Evolutionary conservation across 306 rosid species (phyloP), one percentile per base, ranked within the genome.

Genomic region (Castanopsis chinensis): DNA sequence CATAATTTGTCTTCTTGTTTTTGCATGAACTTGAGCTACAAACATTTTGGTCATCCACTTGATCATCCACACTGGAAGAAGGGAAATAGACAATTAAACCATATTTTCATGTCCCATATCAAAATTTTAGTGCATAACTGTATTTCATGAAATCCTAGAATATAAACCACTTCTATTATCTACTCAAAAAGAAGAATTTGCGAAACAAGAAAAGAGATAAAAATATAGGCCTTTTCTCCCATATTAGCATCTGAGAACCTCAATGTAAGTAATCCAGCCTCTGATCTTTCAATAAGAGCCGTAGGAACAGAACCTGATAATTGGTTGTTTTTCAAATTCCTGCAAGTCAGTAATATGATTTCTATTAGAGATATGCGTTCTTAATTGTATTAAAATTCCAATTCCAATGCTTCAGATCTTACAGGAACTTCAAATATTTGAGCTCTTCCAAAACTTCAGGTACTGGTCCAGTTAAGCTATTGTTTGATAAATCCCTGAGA

Each of bases 401-500:
- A 14, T 14, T 55, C 32, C 57, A 73, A 37, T 7, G n/a, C 45
- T n/a, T 58, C 20, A 64, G 71, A 69, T 85, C 94, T 92, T 82
- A 88, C 97, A 92, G 76, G 32, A 76, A 76, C 81, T 82, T 82
- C 58, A 92, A 89, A 56, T 79, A 87, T 72, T 27, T 84, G 57
- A 90, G 56, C n/a, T 82, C 88, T 74, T 72, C 91, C 72, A 92
- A 75, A 81, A 87, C 84, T 56, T 43, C 83, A n/a, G 94, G 97
- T 13, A 88, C 52, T 30, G 88, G 19, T 80, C 97, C 92, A 28
- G 81, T 75, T 79, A 92, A 81, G 82, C 85, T 88, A 73, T 92
- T 92, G 86, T 90, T 77, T 7, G 86, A 81, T 52, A 90, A 83
- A 85, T 92, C 92, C 89, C 97, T 90, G 89, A 37, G 45, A 58